Base-by-base conservation (phyloP, 345 rosid genomes). In the Dimocarpus longan region DNA sequence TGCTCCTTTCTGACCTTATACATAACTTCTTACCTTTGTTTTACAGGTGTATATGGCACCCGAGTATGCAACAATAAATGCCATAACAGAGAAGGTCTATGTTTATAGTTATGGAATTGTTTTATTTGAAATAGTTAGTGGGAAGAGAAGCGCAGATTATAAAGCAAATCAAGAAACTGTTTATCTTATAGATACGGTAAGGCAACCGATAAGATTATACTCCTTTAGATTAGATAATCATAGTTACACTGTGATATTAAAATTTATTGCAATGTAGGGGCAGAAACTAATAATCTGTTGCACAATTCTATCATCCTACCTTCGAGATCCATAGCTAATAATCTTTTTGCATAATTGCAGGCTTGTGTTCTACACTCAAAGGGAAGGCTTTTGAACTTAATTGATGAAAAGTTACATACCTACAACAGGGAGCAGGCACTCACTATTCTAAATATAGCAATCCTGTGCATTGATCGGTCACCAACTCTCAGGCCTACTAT, bases 21-120 rank as follows among this genome's bases (percentile, higher is more conserved):
- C 32, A 28, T 28, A 1, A 28, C 32, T 48, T 21, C 26, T 59
- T 59, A 6, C 15, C 64, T 57, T 57, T 57, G 22, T 13, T 59
- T 70, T 59, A 4, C 64, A 80, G 79, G 76, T 70, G 46, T 80
- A 75, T 13, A 46, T 80, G 60, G 82, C 82, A 24, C 82, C 82
- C 0, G 79, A 80, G 71, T 69, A 75, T 26, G 82, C 79, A 50
- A 24, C 22, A 44, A 43, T 57, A 15, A 57, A 39, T 62, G 18
- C 44, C 66, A 24, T 75, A n/a, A 48, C 79, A 24, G 82, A 32
- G 22, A 75, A 75, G 71, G 79, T 50, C 32, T 79, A 80, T 70
- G 76, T 80, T 40, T 80, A 62, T 8, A 70, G 82, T 60, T 80
- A n/a, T 24, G 82, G 82, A 68, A 68, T 75, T 13, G 66, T 80